Evolutionary conservation across 169 alveolate species (phyloP).

Genomic region (Eimeria necatrix): DNA sequence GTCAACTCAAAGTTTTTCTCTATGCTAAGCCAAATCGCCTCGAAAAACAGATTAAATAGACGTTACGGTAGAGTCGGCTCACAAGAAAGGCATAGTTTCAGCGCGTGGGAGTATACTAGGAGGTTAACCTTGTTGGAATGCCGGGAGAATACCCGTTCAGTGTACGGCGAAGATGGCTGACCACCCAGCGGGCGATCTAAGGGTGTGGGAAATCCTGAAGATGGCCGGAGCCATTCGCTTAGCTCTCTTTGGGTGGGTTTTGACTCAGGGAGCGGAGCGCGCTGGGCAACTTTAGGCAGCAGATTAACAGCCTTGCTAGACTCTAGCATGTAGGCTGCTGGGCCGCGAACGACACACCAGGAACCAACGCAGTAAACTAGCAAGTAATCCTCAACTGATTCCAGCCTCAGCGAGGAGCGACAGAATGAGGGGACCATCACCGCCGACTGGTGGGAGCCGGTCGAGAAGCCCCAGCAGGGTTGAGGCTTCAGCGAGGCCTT

Average conservation of each 20-base stretch:
- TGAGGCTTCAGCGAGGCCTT: too few species aligned
- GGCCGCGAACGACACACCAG: conserved; percentile 58
- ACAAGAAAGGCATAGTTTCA: conserved; percentile 36
- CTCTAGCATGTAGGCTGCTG: not conserved
- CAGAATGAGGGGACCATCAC: not conserved
- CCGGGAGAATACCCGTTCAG: not conserved
- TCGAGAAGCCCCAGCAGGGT: conserved; percentile 31
- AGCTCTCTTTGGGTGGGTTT: not conserved
- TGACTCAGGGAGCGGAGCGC: not conserved
- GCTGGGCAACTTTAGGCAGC: too few species aligned
- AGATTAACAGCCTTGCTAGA: not conserved
- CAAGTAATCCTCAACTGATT: not conserved
- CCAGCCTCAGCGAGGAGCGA: not conserved
- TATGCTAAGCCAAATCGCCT: too few species aligned
- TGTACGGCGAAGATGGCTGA: not conserved
- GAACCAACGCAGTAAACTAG: conserved; percentile 39
- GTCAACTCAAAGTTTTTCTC: too few species aligned
- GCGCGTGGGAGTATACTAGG: conserved; percentile 5
- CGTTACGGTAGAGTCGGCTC: not conserved
- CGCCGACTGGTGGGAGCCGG: conserved; percentile 38
- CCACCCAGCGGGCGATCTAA: not conserved
- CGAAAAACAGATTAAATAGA: too few species aligned
- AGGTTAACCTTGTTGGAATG: conserved; percentile 23
- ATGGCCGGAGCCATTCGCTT: not conserved
- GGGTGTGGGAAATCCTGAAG: not conserved